phyloP scores from a whole-genome alignment of 1,139 yeast genomes.

The Taphrina deformans region DNA sequence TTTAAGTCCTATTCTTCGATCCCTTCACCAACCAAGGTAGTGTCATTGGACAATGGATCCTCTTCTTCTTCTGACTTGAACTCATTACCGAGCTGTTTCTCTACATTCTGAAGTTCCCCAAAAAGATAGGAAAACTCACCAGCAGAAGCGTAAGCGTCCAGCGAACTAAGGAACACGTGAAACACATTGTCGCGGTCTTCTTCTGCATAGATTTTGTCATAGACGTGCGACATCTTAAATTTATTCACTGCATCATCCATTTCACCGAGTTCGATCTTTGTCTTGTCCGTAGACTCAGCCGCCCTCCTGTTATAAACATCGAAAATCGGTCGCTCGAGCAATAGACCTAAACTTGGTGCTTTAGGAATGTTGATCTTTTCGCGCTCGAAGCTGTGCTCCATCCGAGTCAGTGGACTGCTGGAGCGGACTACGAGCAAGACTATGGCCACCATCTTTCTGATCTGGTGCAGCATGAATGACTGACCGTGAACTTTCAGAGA shows the following conservation, averaged over 20 bases:
- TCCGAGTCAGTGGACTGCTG: conserved; percentile 75
- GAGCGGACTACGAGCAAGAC: conserved; percentile 82
- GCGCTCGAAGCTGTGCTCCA: conserved; percentile 73
- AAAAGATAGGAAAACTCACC: conserved; percentile 21
- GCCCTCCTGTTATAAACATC: conserved; percentile 65
- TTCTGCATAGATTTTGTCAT: conserved; percentile 87
- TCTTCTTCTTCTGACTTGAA: not conserved
- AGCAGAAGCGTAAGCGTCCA: conserved; percentile 13
- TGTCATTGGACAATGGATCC: not conserved
- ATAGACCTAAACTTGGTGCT: conserved; percentile 92
- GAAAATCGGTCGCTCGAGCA: conserved; percentile 88
- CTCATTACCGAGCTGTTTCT: not conserved
- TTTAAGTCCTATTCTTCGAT: not conserved
- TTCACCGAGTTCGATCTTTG: conserved; percentile 55
- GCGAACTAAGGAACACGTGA: conserved; percentile 41
- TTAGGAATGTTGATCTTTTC: conserved; percentile 86
- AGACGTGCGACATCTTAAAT: conserved; percentile 83
- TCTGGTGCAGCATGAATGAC: conserved; percentile 97
- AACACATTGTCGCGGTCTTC: conserved; percentile 71
- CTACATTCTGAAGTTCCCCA: not conserved
- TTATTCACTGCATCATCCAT: conserved; percentile 56
- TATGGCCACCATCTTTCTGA: conserved; percentile 97
- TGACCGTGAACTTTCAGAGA: conserved; percentile 97
- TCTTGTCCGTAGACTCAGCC: conserved; percentile 22
- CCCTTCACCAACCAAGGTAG: not conserved